Evolutionary conservation across 1,284 basidiomycete species (phyloP), one percentile per base, ranked within the genome.

Genomic region (Amylostereum areolatum): DNA sequence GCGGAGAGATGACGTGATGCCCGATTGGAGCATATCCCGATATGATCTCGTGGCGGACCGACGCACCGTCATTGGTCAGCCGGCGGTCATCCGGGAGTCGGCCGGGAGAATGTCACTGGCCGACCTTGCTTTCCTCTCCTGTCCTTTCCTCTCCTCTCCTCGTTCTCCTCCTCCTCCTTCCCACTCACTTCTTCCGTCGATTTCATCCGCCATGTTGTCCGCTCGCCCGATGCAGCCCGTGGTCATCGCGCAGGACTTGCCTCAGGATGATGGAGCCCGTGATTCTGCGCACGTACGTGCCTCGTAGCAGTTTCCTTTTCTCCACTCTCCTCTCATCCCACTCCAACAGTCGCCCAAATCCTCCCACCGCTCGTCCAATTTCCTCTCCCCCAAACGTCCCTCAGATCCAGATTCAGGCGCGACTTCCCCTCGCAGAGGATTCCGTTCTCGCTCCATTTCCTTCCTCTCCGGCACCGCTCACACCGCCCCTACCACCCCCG

Each of bases 131-230:
- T 18, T 18, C 18, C 18, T 18, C 34, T 35, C 34, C 9, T n/a
- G n/a, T 35, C n/a, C 34, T 8, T n/a, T 35, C 9, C 34, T 35
- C 34, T n/a, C 8, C 34, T n/a, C 34, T 35, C 34, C 34, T 32
- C 33, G 10, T 54, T 48, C 52, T 51, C 53, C 41, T 52, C 55
- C 50, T 49, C 48, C 52, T 43, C 44, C 52, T 47, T 50, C 53
- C 31, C 50, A 51, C 43, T 47, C 48, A 39, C 50, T 37, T 51
- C 41, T 33, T 18, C 18, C 18, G 18, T 18, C 18, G 18, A 41
- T 49, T 39, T 45, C 54, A 37, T 36, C 36, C 50, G 47, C 52
- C 39, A 77, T 77, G 75, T 65, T 77, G 51, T 75, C 74, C 25
- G 64, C 72, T 28, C 64, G 59, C 33, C 68, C 73, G 37, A 68